Evolutionary conservation across 495 filamentous ascomycete species (phyloP), one percentile per base, ranked within the genome.

Genomic region (Darksidea phi): DNA sequence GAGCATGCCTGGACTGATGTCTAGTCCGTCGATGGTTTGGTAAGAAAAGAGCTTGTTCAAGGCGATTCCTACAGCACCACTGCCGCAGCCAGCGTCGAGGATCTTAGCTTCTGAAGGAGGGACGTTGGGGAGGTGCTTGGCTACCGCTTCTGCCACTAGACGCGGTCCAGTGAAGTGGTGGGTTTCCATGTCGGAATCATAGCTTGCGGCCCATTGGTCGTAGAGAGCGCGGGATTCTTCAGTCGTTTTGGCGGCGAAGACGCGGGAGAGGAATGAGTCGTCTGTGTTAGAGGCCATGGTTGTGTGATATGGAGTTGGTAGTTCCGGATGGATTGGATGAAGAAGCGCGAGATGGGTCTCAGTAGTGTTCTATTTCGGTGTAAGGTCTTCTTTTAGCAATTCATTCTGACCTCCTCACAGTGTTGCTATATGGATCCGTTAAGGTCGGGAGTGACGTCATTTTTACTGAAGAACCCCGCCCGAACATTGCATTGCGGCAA

Each of bases 61-160:
- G 7, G 70, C 75, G 25, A 72, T 63, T 2, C 74, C 76, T 4
- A 75, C 75, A 6, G 78, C 70, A 0, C 78, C 78, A 5, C 75
- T 80, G 25, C 78, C 78, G 60, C 78, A 80, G 25, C 77, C 78
- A 28, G 78, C 78, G 53, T 80, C 78, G 0, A 80, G 72, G 41
- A 79, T 68, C 12, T 63, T 52, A 6, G 65, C 70, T 18, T 68
- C 57, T 32, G 10, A 32, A 4, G 28, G 10, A 10, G 28, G 28
- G 28, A 63, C 45, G 11, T 67, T 49, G 12, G 34, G 63, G 20
- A 42, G 70, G 59, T 47, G 62, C 36, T 59, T 61, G 38, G 75
- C 48, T 15, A 73, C 72, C 0, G 74, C 64, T 20, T 76, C 65
- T 17, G 76, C 76, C 7, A 66, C 67, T 20, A 78, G 66, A 8